phyloP scores from a whole-genome alignment of 2,329 filamentous ascomycete genomes.

The Phialocephala subalpina region DNA sequence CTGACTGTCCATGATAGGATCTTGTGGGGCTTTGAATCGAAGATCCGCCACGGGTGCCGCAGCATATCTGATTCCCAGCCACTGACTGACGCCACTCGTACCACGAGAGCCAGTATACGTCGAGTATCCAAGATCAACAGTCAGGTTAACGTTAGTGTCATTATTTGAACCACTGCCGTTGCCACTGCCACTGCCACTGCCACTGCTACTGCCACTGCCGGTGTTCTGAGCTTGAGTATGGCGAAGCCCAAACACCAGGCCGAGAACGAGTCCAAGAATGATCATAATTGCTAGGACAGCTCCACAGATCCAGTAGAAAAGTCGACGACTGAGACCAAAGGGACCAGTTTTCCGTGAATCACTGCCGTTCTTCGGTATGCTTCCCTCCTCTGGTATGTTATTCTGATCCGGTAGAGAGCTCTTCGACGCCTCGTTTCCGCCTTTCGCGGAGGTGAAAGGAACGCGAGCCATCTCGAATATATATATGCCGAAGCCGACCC shows the following conservation, averaged over 20 bases:
- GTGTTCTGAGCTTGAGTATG: constrained; percentile 3
- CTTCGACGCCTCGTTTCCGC: neutral
- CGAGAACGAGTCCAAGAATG: constrained; percentile 5
- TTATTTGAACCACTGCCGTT: neutral
- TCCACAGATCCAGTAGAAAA: neutral
- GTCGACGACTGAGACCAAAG: neutral
- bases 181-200: neutral
- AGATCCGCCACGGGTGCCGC: constrained; percentile 70
- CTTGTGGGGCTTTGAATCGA: constrained; percentile 72
- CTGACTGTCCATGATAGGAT: constrained; percentile 54
- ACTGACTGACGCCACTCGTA: constrained; percentile 68
- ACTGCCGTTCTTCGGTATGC: too few relatives aligned
- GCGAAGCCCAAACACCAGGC: constrained; percentile 23
- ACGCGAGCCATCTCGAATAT: constrained; percentile 6
- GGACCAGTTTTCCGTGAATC: neutral
- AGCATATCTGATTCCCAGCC: constrained; percentile 80
- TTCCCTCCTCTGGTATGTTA: too few relatives aligned
- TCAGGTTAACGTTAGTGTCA: constrained; percentile 15
- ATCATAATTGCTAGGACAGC: neutral
- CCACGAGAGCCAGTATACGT: constrained; percentile 66
- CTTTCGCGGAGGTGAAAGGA: neutral
- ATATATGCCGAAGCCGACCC: neutral
- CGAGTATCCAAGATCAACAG: constrained; percentile 70
- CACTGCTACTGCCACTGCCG: neutral
- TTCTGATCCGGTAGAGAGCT: too few relatives aligned